Conservation (phyloP, 163 green algal genomes). For the Smithsoniella earleae region DNA sequence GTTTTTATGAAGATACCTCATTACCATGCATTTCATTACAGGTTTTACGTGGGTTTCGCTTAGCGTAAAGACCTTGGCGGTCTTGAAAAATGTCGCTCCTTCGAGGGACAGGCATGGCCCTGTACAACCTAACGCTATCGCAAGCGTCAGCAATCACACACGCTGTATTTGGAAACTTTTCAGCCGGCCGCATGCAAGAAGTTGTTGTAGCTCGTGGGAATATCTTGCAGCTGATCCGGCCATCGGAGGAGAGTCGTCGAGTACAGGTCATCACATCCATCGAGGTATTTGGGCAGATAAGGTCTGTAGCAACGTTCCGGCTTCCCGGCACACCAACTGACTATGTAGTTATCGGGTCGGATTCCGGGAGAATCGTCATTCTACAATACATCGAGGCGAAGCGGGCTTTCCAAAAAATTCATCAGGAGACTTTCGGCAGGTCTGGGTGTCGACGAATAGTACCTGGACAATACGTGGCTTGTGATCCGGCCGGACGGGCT, state of each 20-base stretch:
- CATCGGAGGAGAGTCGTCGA: constrained; percentile 73
- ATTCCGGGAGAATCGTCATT: constrained; percentile 92
- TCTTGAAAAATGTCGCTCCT: constrained; percentile 16
- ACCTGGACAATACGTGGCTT: constrained; percentile 81
- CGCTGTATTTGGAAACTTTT: constrained; percentile 95
- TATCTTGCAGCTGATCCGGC: constrained; percentile 88
- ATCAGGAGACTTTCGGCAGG: constrained; percentile 96
- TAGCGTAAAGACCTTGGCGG: background rate
- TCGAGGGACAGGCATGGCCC: constrained; percentile 56
- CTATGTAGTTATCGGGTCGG: constrained; percentile 82
- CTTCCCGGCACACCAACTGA: constrained; percentile 75
- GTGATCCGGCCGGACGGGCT: constrained; percentile 70
- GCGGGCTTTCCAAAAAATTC: constrained; percentile 72
- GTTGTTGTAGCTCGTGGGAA: constrained; percentile 81
- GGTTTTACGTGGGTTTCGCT: background rate
- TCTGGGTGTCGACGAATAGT: constrained; percentile 88
- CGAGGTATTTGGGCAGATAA: constrained; percentile 88
- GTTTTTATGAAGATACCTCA: no score
- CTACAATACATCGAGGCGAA: constrained; percentile 84
- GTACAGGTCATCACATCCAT: constrained; percentile 67
- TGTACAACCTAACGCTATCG: constrained; percentile 89
- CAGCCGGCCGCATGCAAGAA: constrained; percentile 88
- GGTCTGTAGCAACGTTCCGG: constrained; percentile 81
- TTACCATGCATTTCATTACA: background rate
- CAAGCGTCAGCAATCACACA: constrained; percentile 46